Evolutionary conservation across 257 asterid genomes (phyloP), one percentile per base, ranked within the genome.

Genomic region (Cordia subcordata): DNA sequence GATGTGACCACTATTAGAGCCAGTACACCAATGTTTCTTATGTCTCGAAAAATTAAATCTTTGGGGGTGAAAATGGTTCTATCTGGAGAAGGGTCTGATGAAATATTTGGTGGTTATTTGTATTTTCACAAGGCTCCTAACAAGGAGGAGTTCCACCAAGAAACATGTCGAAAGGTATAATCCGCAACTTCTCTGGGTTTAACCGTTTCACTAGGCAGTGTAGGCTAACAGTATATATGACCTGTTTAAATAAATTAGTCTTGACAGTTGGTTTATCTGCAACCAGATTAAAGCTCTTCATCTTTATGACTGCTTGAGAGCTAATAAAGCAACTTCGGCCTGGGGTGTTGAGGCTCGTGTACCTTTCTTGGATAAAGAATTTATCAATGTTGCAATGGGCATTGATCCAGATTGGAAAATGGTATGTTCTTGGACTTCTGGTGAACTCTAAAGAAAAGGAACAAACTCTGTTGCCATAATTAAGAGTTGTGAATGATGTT

Each of bases 301-400:
- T 85, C 95, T 93, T 33, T 93, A 93, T 57, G 98, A 91, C 75
- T 91, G 96, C 78, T 79, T 91, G 85, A 79, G 98, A 79, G 98
- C 96, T 75, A 91, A 85, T 58, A 91, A 91, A 84, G 60, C 98
- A 61, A 93, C 97, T 80, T 93, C 94, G 1, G 96, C 99, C 27
- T 87, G 99, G 97, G 99, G 97, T 62, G 79, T 93, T 74, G 97
- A 93, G 77, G 99, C 97, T 62, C 96, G 97, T 71, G 99, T 93
- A 60, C 99, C 97, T 50, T 93, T 93, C 84, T 77, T 93, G 64
- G 99, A 93, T 72, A 89, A 89, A 78, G 99, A 89, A 74, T 93
- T 93, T 61, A 80, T 93, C 74, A 65, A 86, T 62, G 75, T 82
- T 42, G 99, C 97, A 38, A 89, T 93, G 99, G 35, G 66, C 65